phyloP scores from a whole-genome alignment of 495 filamentous ascomycete species.

The Bombardia bombarda region DNA sequence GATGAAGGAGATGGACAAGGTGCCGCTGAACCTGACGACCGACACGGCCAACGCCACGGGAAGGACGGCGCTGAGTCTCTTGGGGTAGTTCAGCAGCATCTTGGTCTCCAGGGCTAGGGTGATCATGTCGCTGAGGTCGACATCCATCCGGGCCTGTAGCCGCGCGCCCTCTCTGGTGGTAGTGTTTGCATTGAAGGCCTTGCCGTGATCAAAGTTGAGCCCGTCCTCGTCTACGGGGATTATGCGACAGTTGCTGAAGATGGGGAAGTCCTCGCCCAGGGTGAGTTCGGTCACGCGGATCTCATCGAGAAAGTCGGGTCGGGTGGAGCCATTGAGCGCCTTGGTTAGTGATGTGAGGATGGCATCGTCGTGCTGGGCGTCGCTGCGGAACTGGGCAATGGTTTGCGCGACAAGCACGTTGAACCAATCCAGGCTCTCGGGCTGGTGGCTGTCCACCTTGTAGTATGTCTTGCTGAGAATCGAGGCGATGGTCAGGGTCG shows the following conservation, averaged over 20 bases:
- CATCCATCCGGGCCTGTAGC: constrained; percentile 93
- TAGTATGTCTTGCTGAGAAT: constrained; percentile 97
- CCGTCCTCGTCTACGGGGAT: constrained; percentile 72
- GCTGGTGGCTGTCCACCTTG: constrained; percentile 90
- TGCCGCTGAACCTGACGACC: constrained; percentile 90
- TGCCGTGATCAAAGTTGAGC: constrained; percentile 38
- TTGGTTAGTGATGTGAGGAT: constrained; percentile 90
- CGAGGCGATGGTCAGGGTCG: constrained; percentile 65
- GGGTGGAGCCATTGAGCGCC: constrained; percentile 73
- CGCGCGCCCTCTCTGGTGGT: constrained; percentile 54
- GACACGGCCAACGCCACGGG: constrained; percentile 87
- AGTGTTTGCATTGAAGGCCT: constrained; percentile 34
- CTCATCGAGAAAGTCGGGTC: constrained; percentile 86
- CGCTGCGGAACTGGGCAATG: constrained; percentile 87
- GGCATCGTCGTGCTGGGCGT: constrained; percentile 82
- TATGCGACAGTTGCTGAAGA: constrained; percentile 96
- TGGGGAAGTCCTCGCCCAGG: constrained; percentile 93
- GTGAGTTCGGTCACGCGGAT: constrained; percentile 90
- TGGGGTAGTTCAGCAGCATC: constrained; percentile 87
- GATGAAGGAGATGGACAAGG: constrained; percentile 84
- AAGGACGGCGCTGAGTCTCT: constrained; percentile 78
- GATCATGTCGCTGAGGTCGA: constrained; percentile 90
- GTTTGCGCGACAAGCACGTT: constrained; percentile 96
- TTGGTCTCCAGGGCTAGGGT: constrained; percentile 93
- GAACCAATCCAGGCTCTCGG: constrained; percentile 99